phyloP scores from a whole-genome alignment of 192 early-diverging fungal genomes.

The Podila epigama region DNA sequence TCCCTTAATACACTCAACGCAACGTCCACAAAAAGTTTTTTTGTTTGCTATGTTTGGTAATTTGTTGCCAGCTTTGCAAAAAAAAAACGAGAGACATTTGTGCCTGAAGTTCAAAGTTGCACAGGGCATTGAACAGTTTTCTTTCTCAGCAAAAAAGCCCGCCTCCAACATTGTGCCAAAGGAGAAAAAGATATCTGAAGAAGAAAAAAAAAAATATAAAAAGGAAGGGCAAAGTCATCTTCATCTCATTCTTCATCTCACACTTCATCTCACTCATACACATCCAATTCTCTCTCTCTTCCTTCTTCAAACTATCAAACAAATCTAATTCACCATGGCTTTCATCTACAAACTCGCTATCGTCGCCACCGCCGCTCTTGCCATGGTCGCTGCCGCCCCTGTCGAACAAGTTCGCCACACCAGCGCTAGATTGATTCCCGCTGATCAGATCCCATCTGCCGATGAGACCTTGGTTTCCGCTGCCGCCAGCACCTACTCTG shows the following conservation, averaged over 20 bases:
- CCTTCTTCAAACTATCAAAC: background rate
- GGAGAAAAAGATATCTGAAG: background rate
- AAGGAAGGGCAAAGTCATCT: background rate
- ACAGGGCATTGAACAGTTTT: too few species aligned
- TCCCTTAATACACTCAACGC: too few species aligned
- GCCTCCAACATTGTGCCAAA: too few species aligned
- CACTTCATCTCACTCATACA: background rate
- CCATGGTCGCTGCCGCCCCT: slow-evolving; percentile 22
- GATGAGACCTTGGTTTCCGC: background rate
- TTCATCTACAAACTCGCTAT: slow-evolving; percentile 44
- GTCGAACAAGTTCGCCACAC: slow-evolving; percentile 13
- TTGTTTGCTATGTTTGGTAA: too few species aligned
- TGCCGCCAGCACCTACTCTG: slow-evolving; percentile 9
- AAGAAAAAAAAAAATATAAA: background rate
- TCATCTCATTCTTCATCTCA: slow-evolving; percentile 7
- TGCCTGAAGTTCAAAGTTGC: too few species aligned
- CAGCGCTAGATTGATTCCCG: slow-evolving; percentile 8
- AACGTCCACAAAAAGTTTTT: too few species aligned
- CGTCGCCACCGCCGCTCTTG: slow-evolving; percentile 35
- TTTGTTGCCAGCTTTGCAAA: too few species aligned
- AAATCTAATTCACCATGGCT: slow-evolving; percentile 13
- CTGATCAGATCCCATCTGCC: background rate
- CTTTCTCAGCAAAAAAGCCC: too few species aligned
- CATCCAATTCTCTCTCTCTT: background rate
- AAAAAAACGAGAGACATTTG: too few species aligned